Base-by-base conservation (phyloP, 306 rosid genomes). In the Abrus pulchellus region DNA sequence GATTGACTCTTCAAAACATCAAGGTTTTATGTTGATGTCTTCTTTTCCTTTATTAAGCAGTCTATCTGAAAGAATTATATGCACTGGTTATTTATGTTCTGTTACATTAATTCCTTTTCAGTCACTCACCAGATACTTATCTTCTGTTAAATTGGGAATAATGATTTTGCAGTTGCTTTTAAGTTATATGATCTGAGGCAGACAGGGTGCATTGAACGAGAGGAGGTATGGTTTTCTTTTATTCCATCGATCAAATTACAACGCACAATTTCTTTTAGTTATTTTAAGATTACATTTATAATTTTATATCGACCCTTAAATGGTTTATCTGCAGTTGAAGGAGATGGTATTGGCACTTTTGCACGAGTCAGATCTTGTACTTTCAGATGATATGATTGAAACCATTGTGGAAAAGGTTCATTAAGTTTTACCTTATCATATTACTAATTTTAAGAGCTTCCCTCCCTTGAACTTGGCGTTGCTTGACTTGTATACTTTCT, bases 321-420 rank as follows among this genome's bases (percentile, higher is more conserved):
- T 69, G 53, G 60, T 45, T 81, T 69, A 33, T 43, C 36, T 82
- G 82, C 91, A 94, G 99, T 81, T 93, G 88, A 91, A 87, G 62
- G 96, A 93, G 88, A 95, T 95, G 99, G 95, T 95, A 34, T 64
- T 79, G 78, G 98, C 99, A 30, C 92, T 95, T 76, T 53, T 95
- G 62, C 86, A 89, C 1, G 99, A 95, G 84, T 95, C 99, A 0
- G 98, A 95, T 49, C 83, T 95, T 67, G 36, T 60, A 61, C 96
- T 95, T 80, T 88, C 99, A 10, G 92, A 93, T 45, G 99, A 95
- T 59, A 85, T 84, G 13, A 50, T 95, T 20, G 94, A 91, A 86
- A 41, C 86, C 8, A 95, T 95, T 36, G 98, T 95, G 61, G 89
- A 91, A 79, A 90, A 93, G 99, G 99, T 94, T 61, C 71, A 34